phyloP scores from a whole-genome alignment of 768 basidiomycete genomes.

The Gloeophyllum trabeum region DNA sequence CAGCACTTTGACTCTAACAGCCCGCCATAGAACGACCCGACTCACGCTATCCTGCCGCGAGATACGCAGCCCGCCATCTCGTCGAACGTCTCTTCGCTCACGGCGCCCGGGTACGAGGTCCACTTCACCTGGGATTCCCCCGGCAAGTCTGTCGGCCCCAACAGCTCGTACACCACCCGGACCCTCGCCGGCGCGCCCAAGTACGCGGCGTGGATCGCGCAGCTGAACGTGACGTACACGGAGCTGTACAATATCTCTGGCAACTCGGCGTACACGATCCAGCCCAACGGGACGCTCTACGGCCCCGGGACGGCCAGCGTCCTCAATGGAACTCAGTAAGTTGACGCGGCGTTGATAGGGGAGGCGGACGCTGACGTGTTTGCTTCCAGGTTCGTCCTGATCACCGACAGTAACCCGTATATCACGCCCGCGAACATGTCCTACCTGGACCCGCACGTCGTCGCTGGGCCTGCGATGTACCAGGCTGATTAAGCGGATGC shows the following conservation, averaged over 20 bases:
- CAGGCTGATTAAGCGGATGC: slow-evolving; percentile 23
- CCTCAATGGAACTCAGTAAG: slow-evolving; percentile 41
- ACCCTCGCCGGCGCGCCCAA: slow-evolving; percentile 30
- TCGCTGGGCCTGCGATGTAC: slow-evolving; percentile 45
- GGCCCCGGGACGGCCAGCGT: slow-evolving; percentile 24
- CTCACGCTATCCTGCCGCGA: slow-evolving; percentile 17
- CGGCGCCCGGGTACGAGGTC: slow-evolving; percentile 31
- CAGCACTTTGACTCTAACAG: not conserved
- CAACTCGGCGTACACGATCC: slow-evolving; percentile 30
- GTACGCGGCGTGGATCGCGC: slow-evolving; percentile 48
- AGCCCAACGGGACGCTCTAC: slow-evolving; percentile 39
- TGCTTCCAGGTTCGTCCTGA: slow-evolving; percentile 29
- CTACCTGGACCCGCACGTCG: slow-evolving; percentile 37
- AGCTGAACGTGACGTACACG: slow-evolving; percentile 51
- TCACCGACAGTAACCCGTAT: slow-evolving; percentile 35
- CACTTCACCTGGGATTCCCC: slow-evolving; percentile 44
- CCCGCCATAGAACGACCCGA: slow-evolving; percentile 20
- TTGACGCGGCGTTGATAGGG: not conserved
- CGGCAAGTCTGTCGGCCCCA: slow-evolving; percentile 36
- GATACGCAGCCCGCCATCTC: slow-evolving; percentile 37
- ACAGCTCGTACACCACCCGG: slow-evolving; percentile 38
- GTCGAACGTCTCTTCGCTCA: slow-evolving; percentile 37
- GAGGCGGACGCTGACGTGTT: not conserved
- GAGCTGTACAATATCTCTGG: slow-evolving; percentile 30
- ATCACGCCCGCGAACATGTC: slow-evolving; percentile 52